Evolutionary conservation across 257 asterid species (phyloP).

Genomic region (Handroanthus guayacan): DNA sequence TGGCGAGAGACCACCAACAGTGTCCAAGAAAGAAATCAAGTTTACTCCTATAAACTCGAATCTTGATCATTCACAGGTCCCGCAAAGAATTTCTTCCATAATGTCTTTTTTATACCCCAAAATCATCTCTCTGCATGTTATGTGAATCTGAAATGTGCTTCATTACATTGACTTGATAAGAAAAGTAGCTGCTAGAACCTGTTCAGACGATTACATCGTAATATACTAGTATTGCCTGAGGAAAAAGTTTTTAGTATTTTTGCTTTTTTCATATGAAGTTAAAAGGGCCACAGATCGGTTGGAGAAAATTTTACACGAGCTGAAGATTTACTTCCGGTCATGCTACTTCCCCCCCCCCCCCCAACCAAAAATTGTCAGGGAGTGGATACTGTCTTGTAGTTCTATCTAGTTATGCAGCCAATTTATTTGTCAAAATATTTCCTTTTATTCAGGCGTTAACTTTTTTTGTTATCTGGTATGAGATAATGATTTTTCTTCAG

Average conservation of each 20-base stretch:
- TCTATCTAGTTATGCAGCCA: background rate
- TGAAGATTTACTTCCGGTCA: background rate
- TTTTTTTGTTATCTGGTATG: background rate
- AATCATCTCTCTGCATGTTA: conserved; percentile 5
- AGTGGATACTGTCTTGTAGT: background rate
- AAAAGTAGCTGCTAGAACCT: conserved; percentile 1
- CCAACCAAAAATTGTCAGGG: background rate
- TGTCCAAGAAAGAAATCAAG: conserved; percentile 71
- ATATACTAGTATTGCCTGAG: conserved; percentile 4
- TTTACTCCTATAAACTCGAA: conserved; percentile 70
- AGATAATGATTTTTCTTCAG: background rate
- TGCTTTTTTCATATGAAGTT: background rate
- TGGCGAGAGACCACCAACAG: conserved; percentile 79
- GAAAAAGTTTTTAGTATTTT: background rate
- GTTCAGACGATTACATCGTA: conserved; percentile 2
- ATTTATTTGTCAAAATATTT: background rate
- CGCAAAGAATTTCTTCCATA: conserved; percentile 20
- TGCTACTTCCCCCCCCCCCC: background rate
- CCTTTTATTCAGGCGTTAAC: background rate
- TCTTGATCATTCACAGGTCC: conserved; percentile 96
- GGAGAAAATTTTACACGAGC: background rate
- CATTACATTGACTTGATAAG: background rate
- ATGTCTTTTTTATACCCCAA: conserved; percentile 18
- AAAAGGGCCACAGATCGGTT: background rate
- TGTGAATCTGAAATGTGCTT: conserved; percentile 5